phyloP scores from a whole-genome alignment of 768 basidiomycete genomes.

The Mycena venus region DNA sequence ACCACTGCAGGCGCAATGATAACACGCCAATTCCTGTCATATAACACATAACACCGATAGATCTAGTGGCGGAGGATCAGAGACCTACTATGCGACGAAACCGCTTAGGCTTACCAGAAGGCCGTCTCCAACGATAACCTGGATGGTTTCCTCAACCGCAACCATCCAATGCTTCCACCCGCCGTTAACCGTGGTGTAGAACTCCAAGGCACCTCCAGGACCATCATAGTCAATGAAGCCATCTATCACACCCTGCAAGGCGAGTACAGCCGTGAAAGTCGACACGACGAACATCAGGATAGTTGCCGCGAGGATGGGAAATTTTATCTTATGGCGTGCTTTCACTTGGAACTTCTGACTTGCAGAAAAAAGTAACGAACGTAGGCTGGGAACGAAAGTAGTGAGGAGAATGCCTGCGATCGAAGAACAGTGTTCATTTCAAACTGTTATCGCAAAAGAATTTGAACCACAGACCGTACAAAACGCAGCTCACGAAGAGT shows the following conservation, averaged over 20 bases:
- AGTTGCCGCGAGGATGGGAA: constrained; percentile 7
- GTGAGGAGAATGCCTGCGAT: constrained; percentile 12
- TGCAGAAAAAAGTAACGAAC: constrained; percentile 21
- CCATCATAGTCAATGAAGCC: constrained; percentile 14
- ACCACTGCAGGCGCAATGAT: not conserved
- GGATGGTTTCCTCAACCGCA: constrained; percentile 11
- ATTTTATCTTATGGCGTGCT: constrained; percentile 10
- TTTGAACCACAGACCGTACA: not conserved
- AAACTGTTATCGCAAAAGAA: not conserved
- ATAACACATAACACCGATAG: constrained; percentile 25
- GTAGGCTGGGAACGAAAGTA: constrained; percentile 19
- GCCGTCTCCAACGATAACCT: constrained; percentile 16
- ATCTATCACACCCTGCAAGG: constrained; percentile 16
- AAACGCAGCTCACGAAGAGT: constrained; percentile 16
- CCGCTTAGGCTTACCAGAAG: not conserved
- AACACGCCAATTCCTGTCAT: constrained; percentile 14
- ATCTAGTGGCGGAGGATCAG: not conserved
- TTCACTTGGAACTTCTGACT: constrained; percentile 11
- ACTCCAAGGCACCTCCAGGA: constrained; percentile 1
- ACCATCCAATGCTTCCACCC: constrained; percentile 25
- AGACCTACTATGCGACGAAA: not conserved
- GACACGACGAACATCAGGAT: constrained; percentile 15
- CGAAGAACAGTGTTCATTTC: not conserved
- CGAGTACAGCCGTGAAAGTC: constrained; percentile 4
- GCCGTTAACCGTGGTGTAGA: not conserved